phyloP scores from a whole-genome alignment of 2,329 filamentous ascomycete genomes.

The Myriosclerotinia duriaeana region DNA sequence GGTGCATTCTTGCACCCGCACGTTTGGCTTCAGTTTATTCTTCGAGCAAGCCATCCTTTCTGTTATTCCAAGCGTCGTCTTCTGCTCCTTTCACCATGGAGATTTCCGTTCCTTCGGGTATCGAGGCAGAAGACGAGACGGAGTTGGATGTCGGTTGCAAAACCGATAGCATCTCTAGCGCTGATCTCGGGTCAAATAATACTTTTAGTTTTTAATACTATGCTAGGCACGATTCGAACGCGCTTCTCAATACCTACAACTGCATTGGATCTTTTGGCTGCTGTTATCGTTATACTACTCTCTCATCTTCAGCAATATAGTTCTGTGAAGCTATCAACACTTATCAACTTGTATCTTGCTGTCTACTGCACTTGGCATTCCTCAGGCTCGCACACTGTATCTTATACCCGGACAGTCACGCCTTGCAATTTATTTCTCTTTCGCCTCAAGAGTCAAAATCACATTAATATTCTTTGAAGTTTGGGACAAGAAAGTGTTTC shows the following conservation, averaged over 20 bases:
- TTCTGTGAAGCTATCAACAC: background rate
- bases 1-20: no score
- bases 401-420: background rate
- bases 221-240: background rate
- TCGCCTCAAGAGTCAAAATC: conserved; percentile 25
- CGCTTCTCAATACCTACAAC: background rate
- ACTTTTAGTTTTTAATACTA: background rate
- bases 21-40: background rate
- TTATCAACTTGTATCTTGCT: background rate
- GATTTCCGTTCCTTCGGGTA: background rate
- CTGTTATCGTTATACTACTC: background rate
- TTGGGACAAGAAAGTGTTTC: conserved; percentile 23
- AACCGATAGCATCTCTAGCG: background rate
- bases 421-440: conserved; percentile 23
- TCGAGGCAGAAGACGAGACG: background rate
- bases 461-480: conserved; percentile 26
- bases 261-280: background rate
- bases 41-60: background rate
- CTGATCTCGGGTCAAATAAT: background rate
- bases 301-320: conserved; percentile 24
- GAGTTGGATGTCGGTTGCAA: background rate
- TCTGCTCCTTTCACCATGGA: background rate
- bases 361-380: background rate
- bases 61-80: background rate
- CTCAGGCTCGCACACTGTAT: conserved; percentile 1